phyloP scores from a whole-genome alignment of 2,329 filamentous ascomycete genomes.

The Ceratocystiopsis sp. region DNA sequence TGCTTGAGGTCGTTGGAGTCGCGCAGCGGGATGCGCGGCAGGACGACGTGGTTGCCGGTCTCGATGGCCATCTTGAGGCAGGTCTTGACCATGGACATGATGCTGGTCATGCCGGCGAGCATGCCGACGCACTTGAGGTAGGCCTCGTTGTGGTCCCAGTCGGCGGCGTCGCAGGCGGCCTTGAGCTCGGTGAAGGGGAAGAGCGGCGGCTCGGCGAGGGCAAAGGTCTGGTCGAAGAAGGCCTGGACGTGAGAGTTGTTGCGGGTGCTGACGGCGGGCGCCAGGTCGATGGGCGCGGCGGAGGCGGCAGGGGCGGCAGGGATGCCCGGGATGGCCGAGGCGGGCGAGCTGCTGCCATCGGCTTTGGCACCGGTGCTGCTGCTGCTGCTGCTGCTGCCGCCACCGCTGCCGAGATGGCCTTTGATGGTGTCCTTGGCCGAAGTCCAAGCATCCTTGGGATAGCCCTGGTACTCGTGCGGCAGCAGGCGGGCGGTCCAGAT shows the following conservation, averaged over 20 bases:
- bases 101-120: conserved; percentile 16
- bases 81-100: conserved; percentile 19
- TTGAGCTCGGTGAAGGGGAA: conserved; percentile 13
- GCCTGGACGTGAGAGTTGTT: conserved; percentile 6
- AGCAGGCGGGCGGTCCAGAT: conserved; percentile 7
- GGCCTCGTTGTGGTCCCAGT: conserved; percentile 13
- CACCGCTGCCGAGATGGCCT: background rate
- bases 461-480: conserved; percentile 2
- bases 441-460: conserved; percentile 6
- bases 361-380: conserved; percentile 11
- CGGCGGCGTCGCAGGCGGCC: conserved; percentile 12
- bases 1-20: conserved; percentile 14
- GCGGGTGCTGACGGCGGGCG: background rate
- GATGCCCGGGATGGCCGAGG: conserved; percentile 2
- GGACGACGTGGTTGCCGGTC: conserved; percentile 14
- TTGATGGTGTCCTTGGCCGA: conserved; percentile 7
- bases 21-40: conserved; percentile 18
- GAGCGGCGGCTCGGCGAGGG: conserved; percentile 3
- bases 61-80: conserved; percentile 20
- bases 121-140: conserved; percentile 18
- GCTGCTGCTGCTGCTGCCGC: background rate
- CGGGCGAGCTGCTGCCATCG: conserved; percentile 13
- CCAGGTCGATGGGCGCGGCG: no score
- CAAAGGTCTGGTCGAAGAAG: conserved; percentile 18
- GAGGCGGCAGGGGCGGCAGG: no score